phyloP scores from a whole-genome alignment of 2,329 filamentous ascomycete genomes.

The Stachybotrys chartarum region DNA sequence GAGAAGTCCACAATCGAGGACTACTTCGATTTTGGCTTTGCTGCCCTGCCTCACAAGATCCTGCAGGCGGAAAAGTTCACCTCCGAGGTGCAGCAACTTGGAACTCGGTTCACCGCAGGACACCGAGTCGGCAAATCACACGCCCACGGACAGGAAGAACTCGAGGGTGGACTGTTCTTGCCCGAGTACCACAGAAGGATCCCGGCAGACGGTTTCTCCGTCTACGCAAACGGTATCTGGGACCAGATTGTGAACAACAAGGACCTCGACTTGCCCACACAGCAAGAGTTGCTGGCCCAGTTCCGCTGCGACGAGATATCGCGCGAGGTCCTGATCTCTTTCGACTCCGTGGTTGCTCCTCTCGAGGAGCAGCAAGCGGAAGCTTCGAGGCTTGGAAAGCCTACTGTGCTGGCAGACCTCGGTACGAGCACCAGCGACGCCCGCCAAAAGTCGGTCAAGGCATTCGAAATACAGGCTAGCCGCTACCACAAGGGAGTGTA shows the following conservation, averaged over 20 bases:
- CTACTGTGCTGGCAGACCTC: slow-evolving; percentile 65
- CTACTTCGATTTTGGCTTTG: slow-evolving; percentile 98
- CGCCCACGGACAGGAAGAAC: slow-evolving; percentile 59
- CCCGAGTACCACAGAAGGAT: slow-evolving; percentile 94
- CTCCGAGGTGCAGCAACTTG: slow-evolving; percentile 70
- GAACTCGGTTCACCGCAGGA: slow-evolving; percentile 74
- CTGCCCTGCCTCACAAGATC: slow-evolving; percentile 92
- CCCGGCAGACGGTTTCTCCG: slow-evolving; percentile 91
- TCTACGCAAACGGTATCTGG: slow-evolving; percentile 93
- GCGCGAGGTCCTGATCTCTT: slow-evolving; percentile 75
- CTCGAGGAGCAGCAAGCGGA: slow-evolving; percentile 83
- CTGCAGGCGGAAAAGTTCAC: slow-evolving; percentile 89
- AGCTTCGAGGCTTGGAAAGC: slow-evolving; percentile 63
- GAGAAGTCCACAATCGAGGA: slow-evolving; percentile 88
- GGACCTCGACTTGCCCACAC: slow-evolving; percentile 90
- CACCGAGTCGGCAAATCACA: slow-evolving; percentile 62
- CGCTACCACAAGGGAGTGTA: slow-evolving; percentile 97
- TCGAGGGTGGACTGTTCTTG: slow-evolving; percentile 76
- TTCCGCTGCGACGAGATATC: slow-evolving; percentile 97
- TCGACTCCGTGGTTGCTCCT: slow-evolving; percentile 74
- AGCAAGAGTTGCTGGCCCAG: slow-evolving; percentile 93
- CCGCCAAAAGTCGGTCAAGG: slow-evolving; percentile 65
- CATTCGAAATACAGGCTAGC: slow-evolving; percentile 87
- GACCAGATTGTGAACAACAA: slow-evolving; percentile 99
- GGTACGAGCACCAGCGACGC: slow-evolving; percentile 67